phyloP scores from a whole-genome alignment of 129 eudicot genomes.

The Flaveria robusta region DNA sequence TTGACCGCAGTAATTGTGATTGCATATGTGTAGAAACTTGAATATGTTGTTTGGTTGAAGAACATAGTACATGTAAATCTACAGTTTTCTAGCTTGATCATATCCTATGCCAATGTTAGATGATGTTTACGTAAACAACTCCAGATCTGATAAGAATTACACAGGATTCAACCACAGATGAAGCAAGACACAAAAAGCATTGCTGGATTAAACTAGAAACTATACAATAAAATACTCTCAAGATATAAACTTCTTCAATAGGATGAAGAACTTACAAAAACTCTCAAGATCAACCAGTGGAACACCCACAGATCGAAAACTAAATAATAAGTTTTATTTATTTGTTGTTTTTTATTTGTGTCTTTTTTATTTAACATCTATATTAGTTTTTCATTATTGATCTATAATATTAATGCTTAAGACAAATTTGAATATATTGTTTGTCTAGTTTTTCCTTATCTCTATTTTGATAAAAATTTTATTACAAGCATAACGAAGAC shows the following conservation, averaged over 20 bases:
- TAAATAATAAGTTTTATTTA: too few relatives aligned
- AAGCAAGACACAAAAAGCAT: neutral
- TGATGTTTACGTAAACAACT: neutral
- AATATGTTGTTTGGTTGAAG: neutral
- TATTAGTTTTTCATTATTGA: too few relatives aligned
- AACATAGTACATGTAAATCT: conserved; percentile 4
- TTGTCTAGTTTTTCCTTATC: too few relatives aligned
- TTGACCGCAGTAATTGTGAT: neutral
- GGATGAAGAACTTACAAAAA: neutral
- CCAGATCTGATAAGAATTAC: neutral
- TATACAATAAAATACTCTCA: neutral
- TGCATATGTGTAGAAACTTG: neutral
- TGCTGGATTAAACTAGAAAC: neutral
- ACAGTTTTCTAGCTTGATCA: neutral
- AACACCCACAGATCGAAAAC: too few relatives aligned
- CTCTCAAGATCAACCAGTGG: neutral
- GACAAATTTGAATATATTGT: too few relatives aligned
- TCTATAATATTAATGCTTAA: too few relatives aligned
- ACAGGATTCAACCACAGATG: too few relatives aligned
- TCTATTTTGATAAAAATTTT: too few relatives aligned
- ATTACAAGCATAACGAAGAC: too few relatives aligned
- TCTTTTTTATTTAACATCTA: too few relatives aligned
- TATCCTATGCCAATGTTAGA: neutral
- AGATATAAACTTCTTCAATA: neutral
- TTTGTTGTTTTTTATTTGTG: too few relatives aligned